Base-by-base conservation (phyloP, 306 rosid genomes). In the Ammopiptanthus mongolicus region DNA sequence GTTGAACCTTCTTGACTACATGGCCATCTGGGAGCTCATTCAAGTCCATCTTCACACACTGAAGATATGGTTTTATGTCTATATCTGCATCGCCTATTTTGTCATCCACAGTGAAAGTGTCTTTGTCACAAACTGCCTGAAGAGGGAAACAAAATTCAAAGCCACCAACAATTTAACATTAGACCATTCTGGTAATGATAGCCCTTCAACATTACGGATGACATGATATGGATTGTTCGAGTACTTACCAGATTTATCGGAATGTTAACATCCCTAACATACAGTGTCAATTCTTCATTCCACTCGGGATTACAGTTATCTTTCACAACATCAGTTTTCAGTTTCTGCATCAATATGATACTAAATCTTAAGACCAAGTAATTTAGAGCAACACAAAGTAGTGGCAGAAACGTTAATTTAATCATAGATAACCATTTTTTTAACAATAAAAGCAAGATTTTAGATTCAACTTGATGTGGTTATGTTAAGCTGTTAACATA, bases 211-310 rank as follows among this genome's bases (percentile, higher is more conserved):
- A 65, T 14, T 34, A 17, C 48, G 22, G n/a, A 63, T 29, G 48
- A 9, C 8, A 59, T 53, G 36, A 17, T 10, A 17, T 6, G 1
- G 34, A 33, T 5, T 6, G 22, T 65, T 66, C 50, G 39, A 13
- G 33, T 51, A 71, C 93, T 81, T 60, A 90, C 97, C 29, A 92
- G 56, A 50, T 34, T 61, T 62, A 95, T 81, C 6, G 89, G 88
- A 56, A 56, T 51, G 50, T 82, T 78, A 33, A 90, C 9, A 80
- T 86, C 59, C 1, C 31, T 47, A 8, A 92, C 31, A 12, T 75
- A 86, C 39, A 95, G 86, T 3, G 97, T 91, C 84, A 92, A 53
- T 52, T 92, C 96, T 65, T 90, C 92, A 47, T 95, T 86, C 99
- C 97, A 95, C 80, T 82, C 87, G 0, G 97, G 99, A 73, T 92